phyloP scores from a whole-genome alignment of 1,284 basidiomycete genomes.

The Mycosarcoma maydis region DNA sequence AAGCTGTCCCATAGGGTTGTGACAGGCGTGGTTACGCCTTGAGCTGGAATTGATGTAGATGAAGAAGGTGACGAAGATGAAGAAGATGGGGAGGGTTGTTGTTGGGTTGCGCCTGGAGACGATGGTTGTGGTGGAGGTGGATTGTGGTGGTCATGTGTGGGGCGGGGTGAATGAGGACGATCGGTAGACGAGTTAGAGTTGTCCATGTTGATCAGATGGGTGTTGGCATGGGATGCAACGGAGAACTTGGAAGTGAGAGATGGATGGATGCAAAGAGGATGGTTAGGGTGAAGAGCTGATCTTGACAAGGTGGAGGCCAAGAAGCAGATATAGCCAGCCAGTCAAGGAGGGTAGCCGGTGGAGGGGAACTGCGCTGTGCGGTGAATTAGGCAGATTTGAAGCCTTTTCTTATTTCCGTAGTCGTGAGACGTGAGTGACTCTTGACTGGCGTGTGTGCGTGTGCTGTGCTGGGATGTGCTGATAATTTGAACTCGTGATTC shows the following conservation, averaged over 20 bases:
- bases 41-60: not conserved
- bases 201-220: constrained; percentile 17
- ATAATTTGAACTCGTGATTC: too few relatives aligned
- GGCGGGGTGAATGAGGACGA: not conserved
- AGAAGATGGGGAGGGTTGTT: not conserved
- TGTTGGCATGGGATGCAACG: constrained; percentile 6
- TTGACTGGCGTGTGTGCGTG: too few relatives aligned
- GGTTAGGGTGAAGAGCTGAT: not conserved
- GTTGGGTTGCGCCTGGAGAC: not conserved
- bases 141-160: constrained; percentile 4
- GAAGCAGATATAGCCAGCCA: too few relatives aligned
- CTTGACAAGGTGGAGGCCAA: not conserved
- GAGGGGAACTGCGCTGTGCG: too few relatives aligned
- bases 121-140: not conserved
- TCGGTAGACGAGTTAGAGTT: constrained; percentile 9
- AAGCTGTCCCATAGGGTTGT: constrained; percentile 38
- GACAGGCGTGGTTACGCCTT: constrained; percentile 6
- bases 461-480: too few relatives aligned
- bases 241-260: too few relatives aligned
- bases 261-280: not conserved
- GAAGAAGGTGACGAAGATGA: not conserved
- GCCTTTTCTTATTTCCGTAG: too few relatives aligned
- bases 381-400: too few relatives aligned
- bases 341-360: not conserved
- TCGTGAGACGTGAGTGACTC: too few relatives aligned